Conservation (phyloP, 1,139 yeast species). For the Pneumocystis jirovecii region DNA sequence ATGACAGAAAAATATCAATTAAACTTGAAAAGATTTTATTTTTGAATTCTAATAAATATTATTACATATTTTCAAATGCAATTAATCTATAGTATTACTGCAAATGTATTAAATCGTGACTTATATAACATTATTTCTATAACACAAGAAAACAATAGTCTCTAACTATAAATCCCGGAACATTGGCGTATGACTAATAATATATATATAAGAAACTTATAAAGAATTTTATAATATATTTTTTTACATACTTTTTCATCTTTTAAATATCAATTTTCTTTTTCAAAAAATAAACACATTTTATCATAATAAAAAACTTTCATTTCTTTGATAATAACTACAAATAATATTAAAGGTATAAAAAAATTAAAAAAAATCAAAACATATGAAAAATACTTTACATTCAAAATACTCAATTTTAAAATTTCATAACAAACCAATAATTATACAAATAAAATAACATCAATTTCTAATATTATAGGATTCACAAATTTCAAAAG, state of each 20-base stretch:
- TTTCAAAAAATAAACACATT: background rate
- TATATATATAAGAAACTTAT: background rate
- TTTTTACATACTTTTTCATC: background rate
- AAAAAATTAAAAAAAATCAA: too few species aligned
- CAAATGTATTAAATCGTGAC: background rate
- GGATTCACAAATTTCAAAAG: too few species aligned
- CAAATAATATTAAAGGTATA: too few species aligned
- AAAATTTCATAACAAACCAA: too few species aligned
- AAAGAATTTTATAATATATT: background rate
- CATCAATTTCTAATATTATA: too few species aligned
- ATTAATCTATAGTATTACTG: background rate
- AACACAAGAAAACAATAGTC: background rate
- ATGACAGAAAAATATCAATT: background rate
- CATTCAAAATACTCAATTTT: too few species aligned
- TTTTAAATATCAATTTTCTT: background rate
- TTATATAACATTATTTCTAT: background rate
- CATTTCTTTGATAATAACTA: too few species aligned
- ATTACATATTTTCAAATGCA: background rate
- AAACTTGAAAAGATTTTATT: background rate
- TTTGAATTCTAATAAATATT: background rate
- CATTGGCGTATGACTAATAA: background rate
- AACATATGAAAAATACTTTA: too few species aligned
- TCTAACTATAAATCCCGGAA: background rate
- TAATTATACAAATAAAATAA: too few species aligned
- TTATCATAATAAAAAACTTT: too few species aligned